Percentiles rank a stretch among this genome's conserved stretches.
These are phyloP conservation scores for Ordospora pajunii DNA, from an alignment of 371 early-diverging fungal genomes.

Conservation along the genomic window DNA sequence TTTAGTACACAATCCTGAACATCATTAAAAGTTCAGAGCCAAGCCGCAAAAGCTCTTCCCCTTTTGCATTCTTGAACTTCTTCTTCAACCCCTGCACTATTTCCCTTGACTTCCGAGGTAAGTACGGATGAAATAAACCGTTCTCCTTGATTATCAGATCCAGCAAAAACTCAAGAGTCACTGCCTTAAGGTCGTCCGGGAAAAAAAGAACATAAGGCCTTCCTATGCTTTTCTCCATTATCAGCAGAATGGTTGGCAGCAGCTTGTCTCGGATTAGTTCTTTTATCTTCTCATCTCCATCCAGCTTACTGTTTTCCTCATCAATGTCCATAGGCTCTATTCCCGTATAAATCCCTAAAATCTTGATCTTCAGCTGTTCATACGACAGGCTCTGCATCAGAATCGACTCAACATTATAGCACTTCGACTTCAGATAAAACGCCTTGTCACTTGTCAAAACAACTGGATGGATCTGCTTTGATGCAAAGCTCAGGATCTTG, in stretches of 20 bases:
- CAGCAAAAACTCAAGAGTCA: not conserved
- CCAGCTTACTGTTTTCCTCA: not conserved
- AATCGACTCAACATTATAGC: slow-evolving; percentile 27
- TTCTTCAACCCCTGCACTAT: not conserved
- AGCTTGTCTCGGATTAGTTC: slow-evolving; percentile 7
- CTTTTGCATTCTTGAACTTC: not conserved
- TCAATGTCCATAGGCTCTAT: slow-evolving; percentile 26
- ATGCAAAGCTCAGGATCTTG: slow-evolving; percentile 34
- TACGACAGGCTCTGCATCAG: not conserved
- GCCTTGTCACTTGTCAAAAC: slow-evolving; percentile 38
- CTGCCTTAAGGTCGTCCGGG: not conserved
- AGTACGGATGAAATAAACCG: not conserved
- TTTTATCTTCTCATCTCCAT: not conserved
- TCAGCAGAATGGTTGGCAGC: not conserved
- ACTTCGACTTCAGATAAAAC: slow-evolving; percentile 30
- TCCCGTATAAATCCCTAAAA: not conserved
- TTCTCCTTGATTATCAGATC: slow-evolving; percentile 7
- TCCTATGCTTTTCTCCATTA: not conserved
- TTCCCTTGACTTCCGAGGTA: not conserved
- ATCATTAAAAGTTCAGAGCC: slow-evolving; percentile 1
- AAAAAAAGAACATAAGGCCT: not conserved
- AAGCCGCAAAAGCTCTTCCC: not conserved
- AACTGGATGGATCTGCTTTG: slow-evolving; percentile 30
- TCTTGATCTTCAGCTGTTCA: slow-evolving; percentile 8
- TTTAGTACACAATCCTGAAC: slow-evolving; percentile 3